Conservation (phyloP, 208 protist species). For the Strigomonas culicis region DNA sequence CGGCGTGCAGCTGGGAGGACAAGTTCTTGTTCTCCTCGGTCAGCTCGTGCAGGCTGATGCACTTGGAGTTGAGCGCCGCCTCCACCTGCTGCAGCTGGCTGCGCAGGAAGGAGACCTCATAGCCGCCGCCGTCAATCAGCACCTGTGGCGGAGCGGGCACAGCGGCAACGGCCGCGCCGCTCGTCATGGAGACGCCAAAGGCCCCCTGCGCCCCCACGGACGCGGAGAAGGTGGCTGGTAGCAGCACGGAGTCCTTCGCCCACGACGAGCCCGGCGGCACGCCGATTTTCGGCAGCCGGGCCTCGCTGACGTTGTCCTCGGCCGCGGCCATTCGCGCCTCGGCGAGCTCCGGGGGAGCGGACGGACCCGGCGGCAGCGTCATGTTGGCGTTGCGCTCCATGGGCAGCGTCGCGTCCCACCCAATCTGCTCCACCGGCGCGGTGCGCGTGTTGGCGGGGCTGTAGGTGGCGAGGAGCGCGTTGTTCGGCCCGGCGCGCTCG, state of each 20-base stretch:
- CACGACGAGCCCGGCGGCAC: background rate
- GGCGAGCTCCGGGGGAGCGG: background rate
- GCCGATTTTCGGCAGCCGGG: background rate
- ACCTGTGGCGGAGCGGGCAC: slow-evolving; percentile 14
- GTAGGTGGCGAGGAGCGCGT: background rate
- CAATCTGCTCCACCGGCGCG: slow-evolving; percentile 19
- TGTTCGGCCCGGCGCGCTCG: background rate
- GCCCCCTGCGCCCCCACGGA: too few relatives aligned
- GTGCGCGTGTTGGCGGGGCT: background rate
- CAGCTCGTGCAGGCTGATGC: slow-evolving; percentile 74
- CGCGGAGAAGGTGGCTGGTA: too few relatives aligned
- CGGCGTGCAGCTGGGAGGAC: slow-evolving; percentile 31
- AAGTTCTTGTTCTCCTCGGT: slow-evolving; percentile 57
- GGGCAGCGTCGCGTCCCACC: slow-evolving; percentile 28
- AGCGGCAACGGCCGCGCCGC: background rate
- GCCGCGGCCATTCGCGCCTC: background rate
- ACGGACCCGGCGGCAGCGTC: slow-evolving; percentile 1
- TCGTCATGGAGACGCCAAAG: too few relatives aligned
- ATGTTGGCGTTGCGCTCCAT: background rate
- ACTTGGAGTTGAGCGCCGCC: slow-evolving; percentile 82
- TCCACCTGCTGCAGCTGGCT: slow-evolving; percentile 79
- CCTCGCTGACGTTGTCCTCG: background rate
- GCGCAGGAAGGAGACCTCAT: slow-evolving; percentile 78
- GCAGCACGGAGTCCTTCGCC: background rate
- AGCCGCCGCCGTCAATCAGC: slow-evolving; percentile 64